Evolutionary conservation across 441 rosid species (phyloP).

Genomic region (Aquilaria agallochum): DNA sequence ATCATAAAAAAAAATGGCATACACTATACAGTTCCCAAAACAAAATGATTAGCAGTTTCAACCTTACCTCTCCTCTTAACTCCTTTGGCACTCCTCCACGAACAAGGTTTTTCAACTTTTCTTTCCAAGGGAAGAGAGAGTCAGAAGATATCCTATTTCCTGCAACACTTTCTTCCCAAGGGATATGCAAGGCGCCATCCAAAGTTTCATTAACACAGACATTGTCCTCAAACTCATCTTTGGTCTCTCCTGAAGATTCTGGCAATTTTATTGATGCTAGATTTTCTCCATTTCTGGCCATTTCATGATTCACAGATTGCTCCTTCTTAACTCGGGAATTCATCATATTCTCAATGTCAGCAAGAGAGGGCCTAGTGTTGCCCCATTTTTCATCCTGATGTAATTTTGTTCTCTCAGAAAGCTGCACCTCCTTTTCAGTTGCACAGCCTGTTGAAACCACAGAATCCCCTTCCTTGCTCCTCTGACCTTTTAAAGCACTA

Average conservation of each 20-base stretch:
- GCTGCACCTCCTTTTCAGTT: slow-evolving; percentile 28
- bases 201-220: slow-evolving; percentile 28
- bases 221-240: slow-evolving; percentile 34
- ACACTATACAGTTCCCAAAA: slow-evolving; percentile 1
- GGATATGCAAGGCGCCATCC: slow-evolving; percentile 11
- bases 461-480: slow-evolving; percentile 27
- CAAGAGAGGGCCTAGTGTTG: slow-evolving; percentile 44
- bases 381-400: slow-evolving; percentile 40
- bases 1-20: slow-evolving; percentile 11
- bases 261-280: slow-evolving; percentile 28
- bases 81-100: slow-evolving; percentile 76
- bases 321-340: slow-evolving; percentile 43
- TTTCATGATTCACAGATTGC: slow-evolving; percentile 24
- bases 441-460: slow-evolving; percentile 23
- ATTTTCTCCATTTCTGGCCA: slow-evolving; percentile 19
- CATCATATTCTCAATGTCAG: slow-evolving; percentile 53
- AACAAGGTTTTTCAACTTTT: slow-evolving; percentile 66
- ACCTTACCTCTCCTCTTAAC: slow-evolving; percentile 66
- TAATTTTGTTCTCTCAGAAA: slow-evolving; percentile 35
- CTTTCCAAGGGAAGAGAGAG: slow-evolving; percentile 46
- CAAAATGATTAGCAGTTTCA: slow-evolving; percentile 15
- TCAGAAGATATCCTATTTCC: slow-evolving; percentile 25
- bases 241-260: slow-evolving; percentile 27
- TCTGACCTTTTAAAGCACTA: slow-evolving; percentile 13
- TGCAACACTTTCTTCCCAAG: slow-evolving; percentile 21